phyloP scores from a whole-genome alignment of 768 basidiomycete species.

The Kondoa subrosea region DNA sequence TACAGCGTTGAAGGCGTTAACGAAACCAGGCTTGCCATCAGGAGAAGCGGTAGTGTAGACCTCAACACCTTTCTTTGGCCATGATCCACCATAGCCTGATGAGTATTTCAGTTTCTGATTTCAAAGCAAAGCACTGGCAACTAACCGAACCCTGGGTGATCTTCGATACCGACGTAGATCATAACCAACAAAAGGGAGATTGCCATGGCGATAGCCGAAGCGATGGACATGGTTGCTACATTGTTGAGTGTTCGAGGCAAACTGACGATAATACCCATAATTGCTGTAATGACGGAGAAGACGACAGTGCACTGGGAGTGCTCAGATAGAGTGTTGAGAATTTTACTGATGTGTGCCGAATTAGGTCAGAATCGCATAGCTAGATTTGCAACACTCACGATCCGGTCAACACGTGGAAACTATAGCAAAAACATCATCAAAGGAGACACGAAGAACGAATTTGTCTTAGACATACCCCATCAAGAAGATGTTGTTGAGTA shows the following conservation, averaged over 20 bases:
- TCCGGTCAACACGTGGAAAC: conserved; percentile 37
- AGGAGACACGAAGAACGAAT: not conserved
- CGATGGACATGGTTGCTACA: conserved; percentile 26
- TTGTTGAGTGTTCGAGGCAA: conserved; percentile 38
- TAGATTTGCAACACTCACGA: conserved; percentile 36
- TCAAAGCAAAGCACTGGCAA: too few relatives aligned
- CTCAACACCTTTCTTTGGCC: conserved; percentile 11
- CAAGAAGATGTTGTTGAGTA: conserved; percentile 44
- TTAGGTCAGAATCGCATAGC: conserved; percentile 6
- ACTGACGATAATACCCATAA: conserved; percentile 24
- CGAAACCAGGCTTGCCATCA: conserved; percentile 15
- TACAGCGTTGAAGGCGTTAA: conserved; percentile 19
- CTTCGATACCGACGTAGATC: conserved; percentile 38
- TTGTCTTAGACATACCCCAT: conserved; percentile 37
- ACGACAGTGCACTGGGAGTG: conserved; percentile 38
- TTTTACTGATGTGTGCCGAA: not conserved
- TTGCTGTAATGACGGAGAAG: conserved; percentile 31
- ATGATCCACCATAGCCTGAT: conserved; percentile 31
- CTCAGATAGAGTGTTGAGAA: conserved; percentile 34
- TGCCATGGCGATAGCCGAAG: conserved; percentile 38
- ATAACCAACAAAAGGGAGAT: conserved; percentile 38
- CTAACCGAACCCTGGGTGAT: conserved; percentile 35
- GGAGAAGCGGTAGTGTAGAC: conserved; percentile 7
- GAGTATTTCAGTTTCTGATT: too few relatives aligned
- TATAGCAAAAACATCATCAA: conserved; percentile 33